Evolutionary conservation across 1,139 yeast species (phyloP).

Genomic region (Waltiozyma sp.): DNA sequence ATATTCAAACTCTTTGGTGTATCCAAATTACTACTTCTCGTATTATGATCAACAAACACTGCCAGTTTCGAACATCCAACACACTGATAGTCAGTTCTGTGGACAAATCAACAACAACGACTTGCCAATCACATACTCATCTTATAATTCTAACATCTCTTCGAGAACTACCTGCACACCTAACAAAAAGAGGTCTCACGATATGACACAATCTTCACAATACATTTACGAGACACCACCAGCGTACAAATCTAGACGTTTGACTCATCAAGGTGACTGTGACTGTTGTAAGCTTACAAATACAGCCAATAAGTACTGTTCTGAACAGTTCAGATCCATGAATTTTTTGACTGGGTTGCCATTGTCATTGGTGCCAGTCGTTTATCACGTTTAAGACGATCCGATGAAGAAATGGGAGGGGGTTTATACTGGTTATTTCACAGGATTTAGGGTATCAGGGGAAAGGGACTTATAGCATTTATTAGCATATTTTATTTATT

Average conservation of each 20-base stretch:
- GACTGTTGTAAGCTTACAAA: conserved; percentile 13
- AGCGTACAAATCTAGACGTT: not conserved
- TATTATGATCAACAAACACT: not conserved
- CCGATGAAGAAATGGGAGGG: no score
- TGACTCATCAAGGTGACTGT: conserved; percentile 9
- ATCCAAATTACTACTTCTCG: no score
- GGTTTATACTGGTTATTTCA: no score
- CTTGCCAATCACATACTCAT: not conserved
- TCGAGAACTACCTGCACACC: not conserved
- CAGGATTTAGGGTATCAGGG: no score
- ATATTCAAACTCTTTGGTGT: not conserved
- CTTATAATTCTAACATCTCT: no score
- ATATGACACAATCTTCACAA: not conserved
- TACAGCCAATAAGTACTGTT: conserved; percentile 11
- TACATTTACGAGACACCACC: not conserved
- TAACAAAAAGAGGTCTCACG: not conserved
- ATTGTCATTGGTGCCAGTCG: not conserved
- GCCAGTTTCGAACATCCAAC: not conserved
- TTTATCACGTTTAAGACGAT: not conserved
- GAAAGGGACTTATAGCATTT: not conserved
- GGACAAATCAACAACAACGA: not conserved
- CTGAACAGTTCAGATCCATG: not conserved
- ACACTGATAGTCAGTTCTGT: not conserved
- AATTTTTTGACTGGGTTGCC: not conserved
- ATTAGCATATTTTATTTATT: not conserved